Base-by-base conservation (phyloP, 768 basidiomycete genomes). In the Pisolithus tinctorius region DNA sequence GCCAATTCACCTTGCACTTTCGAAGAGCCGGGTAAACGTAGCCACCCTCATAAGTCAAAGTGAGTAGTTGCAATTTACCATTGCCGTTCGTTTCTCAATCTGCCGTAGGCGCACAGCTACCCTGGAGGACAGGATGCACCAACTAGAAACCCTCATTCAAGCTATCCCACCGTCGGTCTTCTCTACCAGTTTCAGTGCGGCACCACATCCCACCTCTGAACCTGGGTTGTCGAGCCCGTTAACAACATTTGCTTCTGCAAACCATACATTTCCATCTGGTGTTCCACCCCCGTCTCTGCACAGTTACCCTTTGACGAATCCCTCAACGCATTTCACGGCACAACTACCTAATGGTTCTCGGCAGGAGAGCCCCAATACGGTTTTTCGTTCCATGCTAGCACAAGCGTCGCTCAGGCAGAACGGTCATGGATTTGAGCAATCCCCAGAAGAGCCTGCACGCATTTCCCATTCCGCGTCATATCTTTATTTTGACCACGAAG, bases 1-100 rank as follows among this genome's bases (percentile, higher is more conserved):
- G 86, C 88, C 10, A 86, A 78, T 60, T 88, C 88, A 2, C 71
- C 85, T 7, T 92, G 89, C 57, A 91, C 89, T 0, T 91, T 91
- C 60, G 89, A 91, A 66, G 89, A 91, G 67, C 85, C 87, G 3
- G 87, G 88, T 3, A 92, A 92, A 71, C 74, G 88, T 51, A 85
- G 83, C 1, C 87, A 90, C 62, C 86, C 88, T 34, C 88, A 91
- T 69, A 92, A 90, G 70, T 91, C 89, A 60, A 92, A 89, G 86
- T 88, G 61, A 58, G 86, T 72, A 38, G 16, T 29, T 42, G 26
- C 46, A 17, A 39, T 41, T 53, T 48, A 11, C 50, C 48, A 38
- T 42, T 59, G 29, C 46, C 7, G 10, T 4, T 29, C 10, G 43
- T 36, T 20, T 53, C 53, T 57, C 2, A 34, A 52, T 45, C 1